Conservation (phyloP, 345 rosid species). For the Eucalyptus polybractea region DNA sequence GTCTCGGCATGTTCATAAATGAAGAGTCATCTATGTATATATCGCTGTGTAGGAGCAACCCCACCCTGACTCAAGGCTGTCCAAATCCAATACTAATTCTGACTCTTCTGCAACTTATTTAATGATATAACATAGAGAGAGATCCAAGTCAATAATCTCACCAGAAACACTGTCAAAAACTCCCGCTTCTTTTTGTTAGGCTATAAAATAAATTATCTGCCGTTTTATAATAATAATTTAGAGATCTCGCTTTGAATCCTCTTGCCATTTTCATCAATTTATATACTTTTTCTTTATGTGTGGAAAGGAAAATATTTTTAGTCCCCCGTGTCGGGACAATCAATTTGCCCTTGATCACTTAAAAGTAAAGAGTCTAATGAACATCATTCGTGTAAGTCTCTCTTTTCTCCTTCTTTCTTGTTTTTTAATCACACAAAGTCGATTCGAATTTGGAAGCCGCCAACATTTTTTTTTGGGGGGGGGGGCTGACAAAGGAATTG, state of each 20-base stretch:
- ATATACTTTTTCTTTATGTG: not conserved
- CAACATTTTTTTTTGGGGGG: not conserved
- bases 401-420: not conserved
- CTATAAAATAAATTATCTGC: not conserved
- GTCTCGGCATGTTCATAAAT: not conserved
- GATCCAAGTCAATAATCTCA: conserved; percentile 14
- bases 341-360: not conserved
- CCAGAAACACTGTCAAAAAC: not conserved
- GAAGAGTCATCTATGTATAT: not conserved
- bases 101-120: not conserved
- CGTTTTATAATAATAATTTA: not conserved
- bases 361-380: not conserved
- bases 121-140: not conserved
- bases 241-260: not conserved
- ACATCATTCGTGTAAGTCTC: not conserved
- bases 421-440: not conserved
- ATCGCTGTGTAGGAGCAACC: not conserved
- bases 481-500: not conserved
- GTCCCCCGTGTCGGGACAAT: not conserved
- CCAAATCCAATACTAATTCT: not conserved
- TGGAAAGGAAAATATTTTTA: not conserved
- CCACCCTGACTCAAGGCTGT: not conserved
- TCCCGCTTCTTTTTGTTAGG: not conserved
- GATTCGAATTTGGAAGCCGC: not conserved
- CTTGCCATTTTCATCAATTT: not conserved